These are phyloP conservation scores for Fusarium brachygibbosum DNA, from an alignment of 2,329 filamentous ascomycete genomes.

Conservation along the genomic window DNA sequence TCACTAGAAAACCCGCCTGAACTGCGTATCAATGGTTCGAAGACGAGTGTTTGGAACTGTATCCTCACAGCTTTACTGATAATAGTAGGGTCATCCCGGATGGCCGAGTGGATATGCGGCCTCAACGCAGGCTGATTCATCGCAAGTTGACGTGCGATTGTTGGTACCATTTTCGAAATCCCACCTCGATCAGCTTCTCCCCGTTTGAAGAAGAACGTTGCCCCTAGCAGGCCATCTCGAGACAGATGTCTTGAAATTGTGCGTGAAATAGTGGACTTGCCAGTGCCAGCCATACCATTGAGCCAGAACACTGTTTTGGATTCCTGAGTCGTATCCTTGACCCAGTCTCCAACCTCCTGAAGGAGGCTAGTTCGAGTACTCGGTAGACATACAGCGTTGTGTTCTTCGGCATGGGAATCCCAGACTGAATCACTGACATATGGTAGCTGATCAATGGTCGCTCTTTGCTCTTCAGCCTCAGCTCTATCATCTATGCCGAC, in stretches of 20 bases:
- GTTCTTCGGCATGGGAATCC: background rate
- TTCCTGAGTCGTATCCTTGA: rapidly evolving
- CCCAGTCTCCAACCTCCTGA: rapidly evolving
- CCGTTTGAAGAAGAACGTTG: slow-evolving; percentile 61
- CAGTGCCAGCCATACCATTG: background rate
- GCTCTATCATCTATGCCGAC: background rate
- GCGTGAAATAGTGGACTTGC: slow-evolving; percentile 48
- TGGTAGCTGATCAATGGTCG: background rate
- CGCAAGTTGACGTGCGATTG: background rate
- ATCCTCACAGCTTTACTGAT: rapidly evolving
- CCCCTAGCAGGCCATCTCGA: slow-evolving; percentile 34
- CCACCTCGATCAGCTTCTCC: slow-evolving; percentile 40
- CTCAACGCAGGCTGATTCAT: rapidly evolving
- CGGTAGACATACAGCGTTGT: background rate
- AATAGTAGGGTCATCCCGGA: background rate
- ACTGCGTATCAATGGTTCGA: background rate
- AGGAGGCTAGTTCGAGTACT: background rate
- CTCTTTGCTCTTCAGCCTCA: background rate
- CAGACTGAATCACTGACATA: background rate
- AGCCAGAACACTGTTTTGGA: slow-evolving; percentile 1
- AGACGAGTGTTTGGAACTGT: background rate
- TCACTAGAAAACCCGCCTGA: rapidly evolving
- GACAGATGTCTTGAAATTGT: slow-evolving; percentile 52
- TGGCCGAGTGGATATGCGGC: rapidly evolving
- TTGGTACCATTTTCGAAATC: rapidly evolving